Base-by-base conservation (phyloP, 805 yeast genomes). In the Saccharomycopsis sp. region DNA sequence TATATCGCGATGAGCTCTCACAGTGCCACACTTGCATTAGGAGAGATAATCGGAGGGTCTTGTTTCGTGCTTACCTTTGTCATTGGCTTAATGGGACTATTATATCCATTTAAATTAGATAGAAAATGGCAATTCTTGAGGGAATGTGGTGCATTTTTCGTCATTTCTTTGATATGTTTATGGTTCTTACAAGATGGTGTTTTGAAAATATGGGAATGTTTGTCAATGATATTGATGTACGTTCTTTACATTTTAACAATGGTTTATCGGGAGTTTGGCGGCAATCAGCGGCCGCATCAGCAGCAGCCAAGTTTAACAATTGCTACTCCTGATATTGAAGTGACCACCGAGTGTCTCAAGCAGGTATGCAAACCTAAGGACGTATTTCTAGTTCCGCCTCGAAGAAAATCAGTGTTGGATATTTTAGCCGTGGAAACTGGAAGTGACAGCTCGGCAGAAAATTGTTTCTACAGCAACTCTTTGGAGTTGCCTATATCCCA, bases 1-100 rank as follows among this genome's bases (percentile, higher is more conserved):
- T 85, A 79, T 59, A 79, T 81, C 39, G 95, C 97, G 2, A 74
- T 93, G 75, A 69, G 71, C 11, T 62, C 77, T 1, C 79, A 76
- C n/a, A 75, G 83, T 1, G 77, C 82, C 0, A 74, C 86, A 0
- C 65, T 90, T 58, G 97, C 97, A 0, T 63, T 90, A 4, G 94
- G 96, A 1, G 97, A 89, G 59, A 66, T 90, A 13, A 63, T 88
- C 22, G 97, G 98, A 1, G 89, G 96, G 1, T 85, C 94, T 0
- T 75, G 82, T 40, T 86, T 90, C 56, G 77, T 89, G 14, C 70
- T 84, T 2, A 77, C 90, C 1, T 81, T 86, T 7, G 85, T 90
- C 0, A 68, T 85, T 22, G 97, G 97, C 0, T 59, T 77, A 0
- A 84, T 90, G 75, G 82, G 85, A 0, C 59, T 87, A 0, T 59